Conservation (phyloP, 2,329 filamentous ascomycete genomes). For the Orbilia oligospora region DNA sequence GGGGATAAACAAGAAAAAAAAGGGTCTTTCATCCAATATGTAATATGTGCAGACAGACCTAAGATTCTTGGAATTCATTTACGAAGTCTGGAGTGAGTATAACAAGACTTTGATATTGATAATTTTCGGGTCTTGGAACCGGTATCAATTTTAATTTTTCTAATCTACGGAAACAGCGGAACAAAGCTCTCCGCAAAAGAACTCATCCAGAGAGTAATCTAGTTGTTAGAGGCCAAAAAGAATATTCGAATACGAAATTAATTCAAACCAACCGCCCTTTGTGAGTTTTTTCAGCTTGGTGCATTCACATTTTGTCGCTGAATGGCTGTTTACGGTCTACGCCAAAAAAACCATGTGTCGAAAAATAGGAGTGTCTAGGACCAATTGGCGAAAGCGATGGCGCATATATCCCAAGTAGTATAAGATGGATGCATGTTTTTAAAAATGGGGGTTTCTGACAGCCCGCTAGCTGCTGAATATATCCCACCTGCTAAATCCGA, state of each 20-base stretch:
- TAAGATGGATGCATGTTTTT: slow-evolving; percentile 7
- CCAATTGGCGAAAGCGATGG: slow-evolving; percentile 9
- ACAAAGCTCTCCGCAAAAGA: slow-evolving; percentile 22
- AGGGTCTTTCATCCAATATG: neutral
- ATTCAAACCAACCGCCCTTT: neutral
- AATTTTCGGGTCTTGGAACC: slow-evolving; percentile 24
- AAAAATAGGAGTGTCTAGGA: slow-evolving; percentile 16
- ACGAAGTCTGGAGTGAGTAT: neutral
- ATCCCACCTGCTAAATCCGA: slow-evolving; percentile 19
- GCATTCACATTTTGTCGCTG: slow-evolving; percentile 21
- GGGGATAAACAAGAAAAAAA: neutral
- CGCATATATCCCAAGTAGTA: slow-evolving; percentile 9
- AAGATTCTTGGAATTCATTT: slow-evolving; percentile 29
- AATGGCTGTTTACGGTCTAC: slow-evolving; percentile 12
- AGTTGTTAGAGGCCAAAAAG: neutral
- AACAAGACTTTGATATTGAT: slow-evolving; percentile 25
- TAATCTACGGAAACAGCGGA: slow-evolving; percentile 19
- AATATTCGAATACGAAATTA: slow-evolving; percentile 1
- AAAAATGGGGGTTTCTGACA: slow-evolving; percentile 16
- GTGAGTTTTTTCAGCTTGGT: neutral
- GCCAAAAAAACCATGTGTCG: neutral
- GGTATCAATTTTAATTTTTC: slow-evolving; percentile 3
- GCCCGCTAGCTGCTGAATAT: neutral
- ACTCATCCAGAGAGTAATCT: neutral
- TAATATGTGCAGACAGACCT: neutral